A percentile compares a stretch with the other conserved stretches of the same genome.
phyloP scores from a whole-genome alignment of 495 filamentous ascomycete genomes.

The Gamarada debralockiae region DNA sequence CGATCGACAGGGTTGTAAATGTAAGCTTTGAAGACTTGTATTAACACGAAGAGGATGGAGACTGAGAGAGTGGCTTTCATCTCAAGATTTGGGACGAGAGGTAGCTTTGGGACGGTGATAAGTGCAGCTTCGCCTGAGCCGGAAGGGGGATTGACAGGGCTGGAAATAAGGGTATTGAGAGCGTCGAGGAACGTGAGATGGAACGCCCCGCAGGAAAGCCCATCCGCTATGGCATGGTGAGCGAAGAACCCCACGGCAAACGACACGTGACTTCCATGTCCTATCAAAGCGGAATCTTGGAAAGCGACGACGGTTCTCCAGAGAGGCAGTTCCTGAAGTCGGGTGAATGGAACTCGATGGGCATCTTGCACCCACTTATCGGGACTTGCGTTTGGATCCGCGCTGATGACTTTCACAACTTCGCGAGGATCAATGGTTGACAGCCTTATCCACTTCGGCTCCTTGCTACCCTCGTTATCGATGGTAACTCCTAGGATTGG shows the following conservation, averaged over 20 bases:
- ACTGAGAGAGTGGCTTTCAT: neutral
- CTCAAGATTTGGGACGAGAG: constrained; percentile 1
- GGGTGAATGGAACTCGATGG: neutral
- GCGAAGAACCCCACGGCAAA: constrained; percentile 5
- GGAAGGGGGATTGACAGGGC: neutral
- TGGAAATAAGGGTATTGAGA: neutral
- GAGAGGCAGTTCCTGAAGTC: neutral
- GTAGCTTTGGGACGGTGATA: neutral
- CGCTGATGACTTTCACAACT: constrained; percentile 4
- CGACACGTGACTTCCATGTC: neutral
- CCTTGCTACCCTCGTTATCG: neutral
- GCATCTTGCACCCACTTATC: neutral
- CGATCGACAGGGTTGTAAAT: neutral
- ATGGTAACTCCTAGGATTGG: constrained; percentile 4
- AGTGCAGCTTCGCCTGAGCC: neutral
- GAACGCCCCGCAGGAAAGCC: neutral
- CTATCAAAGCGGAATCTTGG: neutral
- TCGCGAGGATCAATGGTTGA: constrained; percentile 4
- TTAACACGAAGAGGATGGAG: neutral
- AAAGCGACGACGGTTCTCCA: constrained; percentile 6
- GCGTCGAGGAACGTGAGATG: constrained; percentile 4
- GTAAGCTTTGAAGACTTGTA: neutral
- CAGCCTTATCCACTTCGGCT: constrained; percentile 1
- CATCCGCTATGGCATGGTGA: constrained; percentile 11
- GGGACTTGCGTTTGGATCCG: neutral